Percentiles rank a stretch among this genome's conserved stretches.
phyloP scores from a whole-genome alignment of 1,284 basidiomycete species.

The Kalmanozyma brasiliensis region DNA sequence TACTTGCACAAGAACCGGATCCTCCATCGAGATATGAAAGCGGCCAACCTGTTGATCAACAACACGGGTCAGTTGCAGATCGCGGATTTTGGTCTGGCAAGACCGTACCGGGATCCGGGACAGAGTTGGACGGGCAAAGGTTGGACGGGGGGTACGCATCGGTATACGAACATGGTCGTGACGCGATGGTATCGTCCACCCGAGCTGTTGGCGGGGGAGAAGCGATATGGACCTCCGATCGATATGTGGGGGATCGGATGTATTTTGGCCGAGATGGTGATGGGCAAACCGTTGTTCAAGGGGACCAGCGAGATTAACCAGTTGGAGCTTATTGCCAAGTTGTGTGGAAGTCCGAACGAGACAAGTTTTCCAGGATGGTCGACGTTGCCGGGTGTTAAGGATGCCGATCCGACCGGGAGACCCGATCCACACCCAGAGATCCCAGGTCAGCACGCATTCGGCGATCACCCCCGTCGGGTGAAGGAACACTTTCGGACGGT shows the following conservation, averaged over 20 bases:
- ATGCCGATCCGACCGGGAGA: conserved; percentile 61
- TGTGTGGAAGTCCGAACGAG: conserved; percentile 88
- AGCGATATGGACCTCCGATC: conserved; percentile 88
- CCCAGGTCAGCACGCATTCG: conserved; percentile 59
- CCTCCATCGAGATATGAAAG: conserved; percentile 98
- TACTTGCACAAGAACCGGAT: conserved; percentile 98
- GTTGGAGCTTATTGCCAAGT: conserved; percentile 84
- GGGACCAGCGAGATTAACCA: conserved; percentile 91
- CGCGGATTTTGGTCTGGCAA: conserved; percentile 95
- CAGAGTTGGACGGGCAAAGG: conserved; percentile 55
- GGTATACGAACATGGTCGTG: conserved; percentile 98
- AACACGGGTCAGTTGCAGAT: conserved; percentile 73
- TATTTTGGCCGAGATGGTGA: conserved; percentile 95
- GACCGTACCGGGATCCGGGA: conserved; percentile 69
- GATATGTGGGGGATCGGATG: conserved; percentile 99
- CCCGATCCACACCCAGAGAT: conserved; percentile 52
- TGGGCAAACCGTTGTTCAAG: conserved; percentile 84
- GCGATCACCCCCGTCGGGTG: conserved; percentile 43
- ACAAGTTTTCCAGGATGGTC: conserved; percentile 81
- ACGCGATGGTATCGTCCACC: conserved; percentile 98
- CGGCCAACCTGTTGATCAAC: conserved; percentile 93
- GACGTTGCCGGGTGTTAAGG: conserved; percentile 67
- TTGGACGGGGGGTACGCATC: conserved; percentile 52
- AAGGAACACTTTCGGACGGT: conserved; percentile 48
- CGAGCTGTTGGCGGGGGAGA: conserved; percentile 88